These are phyloP conservation scores for Endothia cerciana DNA, from an alignment of 2,329 filamentous ascomycete genomes.

Conservation along the genomic window DNA sequence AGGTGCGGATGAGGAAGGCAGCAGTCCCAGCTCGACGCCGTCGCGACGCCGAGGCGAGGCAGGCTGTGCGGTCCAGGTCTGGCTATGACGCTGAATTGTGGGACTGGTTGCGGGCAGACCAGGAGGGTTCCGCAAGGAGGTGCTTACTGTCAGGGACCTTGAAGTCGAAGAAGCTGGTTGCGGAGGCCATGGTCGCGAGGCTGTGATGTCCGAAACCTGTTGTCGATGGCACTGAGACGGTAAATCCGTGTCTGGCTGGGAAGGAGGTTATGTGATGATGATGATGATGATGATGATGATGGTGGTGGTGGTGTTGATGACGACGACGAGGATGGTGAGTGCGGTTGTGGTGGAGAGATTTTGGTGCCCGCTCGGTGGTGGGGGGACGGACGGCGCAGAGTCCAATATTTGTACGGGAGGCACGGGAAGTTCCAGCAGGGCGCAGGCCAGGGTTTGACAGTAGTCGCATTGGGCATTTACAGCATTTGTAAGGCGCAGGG, in stretches of 20 bases:
- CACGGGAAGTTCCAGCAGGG: not conserved
- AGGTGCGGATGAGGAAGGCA: constrained; percentile 21
- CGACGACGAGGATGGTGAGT: not conserved
- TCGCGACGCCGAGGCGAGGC: constrained; percentile 11
- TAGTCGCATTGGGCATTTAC: constrained; percentile 5
- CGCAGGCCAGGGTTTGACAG: constrained; percentile 17
- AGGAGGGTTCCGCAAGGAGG: constrained; percentile 4
- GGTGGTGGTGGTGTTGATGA: constrained; percentile 1
- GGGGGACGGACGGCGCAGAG: constrained; percentile 16
- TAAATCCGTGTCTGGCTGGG: constrained; percentile 19
- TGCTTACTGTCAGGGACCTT: constrained; percentile 78
- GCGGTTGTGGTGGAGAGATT: not conserved
- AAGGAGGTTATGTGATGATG: constrained; percentile 21
- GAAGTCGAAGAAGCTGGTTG: constrained; percentile 80
- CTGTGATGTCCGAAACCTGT: constrained; percentile 22
- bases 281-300: constrained; percentile 7
- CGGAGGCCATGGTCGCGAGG: constrained; percentile 62
- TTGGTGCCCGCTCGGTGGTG: not conserved
- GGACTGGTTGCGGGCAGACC: not conserved
- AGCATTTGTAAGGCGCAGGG: not conserved
- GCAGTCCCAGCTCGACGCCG: constrained; percentile 13
- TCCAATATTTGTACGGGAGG: constrained; percentile 9
- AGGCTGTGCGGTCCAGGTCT: constrained; percentile 3
- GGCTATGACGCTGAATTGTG: constrained; percentile 6
- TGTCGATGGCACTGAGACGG: constrained; percentile 13